Conservation (phyloP, 148 eudicot genomes). For the Cornus controversa region DNA sequence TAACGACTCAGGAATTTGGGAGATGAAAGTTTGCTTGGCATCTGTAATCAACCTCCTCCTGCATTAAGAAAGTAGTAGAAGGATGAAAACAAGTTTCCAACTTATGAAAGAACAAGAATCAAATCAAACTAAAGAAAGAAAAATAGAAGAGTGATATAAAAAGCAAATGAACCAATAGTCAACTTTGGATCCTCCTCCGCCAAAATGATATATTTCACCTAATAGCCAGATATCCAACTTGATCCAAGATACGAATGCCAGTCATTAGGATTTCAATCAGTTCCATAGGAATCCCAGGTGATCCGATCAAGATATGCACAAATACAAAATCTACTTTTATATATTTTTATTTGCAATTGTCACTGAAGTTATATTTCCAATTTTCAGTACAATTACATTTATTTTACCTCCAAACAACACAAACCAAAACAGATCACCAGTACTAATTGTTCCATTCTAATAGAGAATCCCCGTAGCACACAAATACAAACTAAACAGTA, state of each 20-base stretch:
- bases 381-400: no score
- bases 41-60: slow-evolving; percentile 68
- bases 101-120: not conserved
- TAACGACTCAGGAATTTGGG: slow-evolving; percentile 72
- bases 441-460: no score
- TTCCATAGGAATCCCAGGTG: not conserved
- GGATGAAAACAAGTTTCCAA: not conserved
- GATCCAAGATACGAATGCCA: not conserved
- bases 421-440: no score
- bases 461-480: no score
- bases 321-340: no score
- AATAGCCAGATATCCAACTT: no score
- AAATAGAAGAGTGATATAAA: not conserved
- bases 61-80: slow-evolving; percentile 23
- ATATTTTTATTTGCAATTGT: no score
- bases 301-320: no score
- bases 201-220: not conserved
- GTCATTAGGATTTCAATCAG: not conserved
- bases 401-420: no score
- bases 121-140: not conserved
- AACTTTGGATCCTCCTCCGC: not conserved
- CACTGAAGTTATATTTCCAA: no score
- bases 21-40: slow-evolving; percentile 50
- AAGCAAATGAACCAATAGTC: not conserved
- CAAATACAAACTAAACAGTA: no score